These are phyloP conservation scores for Pezicula carpinea DNA, from an alignment of 2,329 filamentous ascomycete genomes.

Conservation along the genomic window DNA sequence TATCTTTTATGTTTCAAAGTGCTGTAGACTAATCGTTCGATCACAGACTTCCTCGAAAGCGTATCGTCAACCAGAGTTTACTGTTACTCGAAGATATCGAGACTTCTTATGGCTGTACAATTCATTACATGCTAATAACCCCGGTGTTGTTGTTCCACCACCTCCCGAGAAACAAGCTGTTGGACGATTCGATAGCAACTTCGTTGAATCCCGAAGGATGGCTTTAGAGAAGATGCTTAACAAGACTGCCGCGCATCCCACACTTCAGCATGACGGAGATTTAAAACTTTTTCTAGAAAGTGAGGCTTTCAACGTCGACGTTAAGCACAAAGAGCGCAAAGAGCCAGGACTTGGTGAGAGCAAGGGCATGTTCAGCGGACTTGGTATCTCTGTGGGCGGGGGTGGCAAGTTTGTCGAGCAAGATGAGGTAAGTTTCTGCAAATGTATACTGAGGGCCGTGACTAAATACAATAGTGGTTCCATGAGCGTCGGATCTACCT, in stretches of 20 bases:
- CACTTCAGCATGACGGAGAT: conserved; percentile 87
- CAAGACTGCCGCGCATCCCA: conserved; percentile 85
- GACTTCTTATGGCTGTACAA: conserved; percentile 99
- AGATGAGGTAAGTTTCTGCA: conserved; percentile 66
- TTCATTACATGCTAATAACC: conserved; percentile 88
- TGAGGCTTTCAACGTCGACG: conserved; percentile 90
- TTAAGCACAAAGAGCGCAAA: conserved; percentile 95
- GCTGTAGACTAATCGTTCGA: conserved; percentile 12
- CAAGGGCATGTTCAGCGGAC: conserved; percentile 86
- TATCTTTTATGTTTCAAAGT: not conserved
- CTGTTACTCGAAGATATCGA: conserved; percentile 87
- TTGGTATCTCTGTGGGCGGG: conserved; percentile 74
- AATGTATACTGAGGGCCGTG: not conserved
- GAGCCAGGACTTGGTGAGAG: conserved; percentile 82
- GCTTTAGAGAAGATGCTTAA: conserved; percentile 97
- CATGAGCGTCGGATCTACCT: conserved; percentile 94
- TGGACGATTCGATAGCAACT: conserved; percentile 91
- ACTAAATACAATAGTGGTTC: conserved; percentile 68
- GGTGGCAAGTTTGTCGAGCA: conserved; percentile 93
- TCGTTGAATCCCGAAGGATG: conserved; percentile 86
- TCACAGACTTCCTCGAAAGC: conserved; percentile 86
- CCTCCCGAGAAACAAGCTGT: conserved; percentile 98
- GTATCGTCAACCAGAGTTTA: conserved; percentile 87
- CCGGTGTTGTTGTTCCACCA: conserved; percentile 89
- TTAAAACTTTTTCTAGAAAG: conserved; percentile 96